Base-by-base conservation (phyloP, 2,329 filamentous ascomycete genomes). In the Diaporthe eres region DNA sequence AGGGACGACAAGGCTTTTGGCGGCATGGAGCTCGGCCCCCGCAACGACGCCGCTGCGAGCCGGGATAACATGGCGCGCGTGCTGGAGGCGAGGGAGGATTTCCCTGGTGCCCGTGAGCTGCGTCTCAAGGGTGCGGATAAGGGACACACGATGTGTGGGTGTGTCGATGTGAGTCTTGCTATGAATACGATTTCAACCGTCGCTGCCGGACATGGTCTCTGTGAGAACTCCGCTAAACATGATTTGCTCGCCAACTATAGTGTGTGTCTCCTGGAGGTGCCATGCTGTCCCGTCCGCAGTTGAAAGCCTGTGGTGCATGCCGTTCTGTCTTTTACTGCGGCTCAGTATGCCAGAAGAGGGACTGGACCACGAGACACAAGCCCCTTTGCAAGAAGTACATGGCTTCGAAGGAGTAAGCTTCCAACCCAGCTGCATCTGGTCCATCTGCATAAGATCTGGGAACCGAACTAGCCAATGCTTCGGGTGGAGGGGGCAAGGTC, bases 331-430 rank as follows among this genome's bases (percentile, higher is more conserved):
- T 72, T 57, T 72, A 72, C 70, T 61, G 70, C 57, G 61, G 70
- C 28, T 4, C 39, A 17, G 55, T 19, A 7, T 72, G 70, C 70
- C 55, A 72, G 70, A 72, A 61, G 55, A 70, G n/a, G 22, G 61
- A 65, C n/a, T 74, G 72, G 60, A 44, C 2, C 1, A 17, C 5
- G 49, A 61, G 74, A 53, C 60, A 78, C 42, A 34, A 79, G 61
- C 42, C 78, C 58, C 77, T 80, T 42, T 71, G 70, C 5, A 85
- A 77, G 53, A 85, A 79, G 75, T 90, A 90, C 81, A 90, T 91
- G 68, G 84, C 84, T 1, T 72, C 70, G 22, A 68, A 51, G 44
- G 19, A 51, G n/a, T n/a, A 44, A 51, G 47, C 17, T 19, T 28
- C 37, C 57, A 15, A 12, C 22, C 12, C 9, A 13, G 58, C n/a